phyloP scores from a whole-genome alignment of 192 early-diverging fungal genomes.

The Bifiguratus adelaidae region DNA sequence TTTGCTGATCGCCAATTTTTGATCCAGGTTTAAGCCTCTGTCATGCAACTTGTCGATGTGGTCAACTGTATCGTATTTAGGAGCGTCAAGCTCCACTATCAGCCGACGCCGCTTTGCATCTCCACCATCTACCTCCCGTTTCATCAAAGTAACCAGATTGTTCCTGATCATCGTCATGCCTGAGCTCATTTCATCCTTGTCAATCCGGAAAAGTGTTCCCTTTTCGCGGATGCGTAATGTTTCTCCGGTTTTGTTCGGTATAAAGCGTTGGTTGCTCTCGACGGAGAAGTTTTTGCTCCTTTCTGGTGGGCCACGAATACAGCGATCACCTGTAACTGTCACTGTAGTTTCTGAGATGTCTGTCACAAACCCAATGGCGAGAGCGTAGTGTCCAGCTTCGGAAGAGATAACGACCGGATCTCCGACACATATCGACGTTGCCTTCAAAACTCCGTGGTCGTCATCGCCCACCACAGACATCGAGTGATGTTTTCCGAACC shows the following conservation, averaged over 20 bases:
- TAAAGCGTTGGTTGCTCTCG: conserved; percentile 46
- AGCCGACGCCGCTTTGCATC: conserved; percentile 46
- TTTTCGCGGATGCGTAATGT: neutral
- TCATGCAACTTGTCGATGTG: neutral
- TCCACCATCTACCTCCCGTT: conserved; percentile 22
- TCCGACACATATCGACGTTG: no score
- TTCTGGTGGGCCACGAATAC: conserved; percentile 47
- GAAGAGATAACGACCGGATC: conserved; percentile 80
- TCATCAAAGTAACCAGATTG: conserved; percentile 71
- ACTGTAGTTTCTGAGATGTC: conserved; percentile 36
- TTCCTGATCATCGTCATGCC: conserved; percentile 58
- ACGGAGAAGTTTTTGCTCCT: conserved; percentile 39
- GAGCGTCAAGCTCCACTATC: conserved; percentile 72
- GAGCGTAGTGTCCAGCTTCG: conserved; percentile 55
- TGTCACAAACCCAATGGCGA: conserved; percentile 67
- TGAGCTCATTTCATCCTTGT: conserved; percentile 71
- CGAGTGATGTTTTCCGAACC: no score
- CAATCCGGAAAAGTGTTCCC: conserved; percentile 53
- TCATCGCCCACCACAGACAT: no score
- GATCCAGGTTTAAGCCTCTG: conserved; percentile 60
- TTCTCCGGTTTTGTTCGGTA: conserved; percentile 18
- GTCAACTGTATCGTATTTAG: conserved; percentile 34
- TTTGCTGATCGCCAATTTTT: conserved; percentile 52
- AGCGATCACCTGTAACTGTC: conserved; percentile 46
- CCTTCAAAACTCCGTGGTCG: no score